Evolutionary conservation across 352 stramenopile genomes (phyloP).

Genomic region (Globisporangium spinosum): DNA sequence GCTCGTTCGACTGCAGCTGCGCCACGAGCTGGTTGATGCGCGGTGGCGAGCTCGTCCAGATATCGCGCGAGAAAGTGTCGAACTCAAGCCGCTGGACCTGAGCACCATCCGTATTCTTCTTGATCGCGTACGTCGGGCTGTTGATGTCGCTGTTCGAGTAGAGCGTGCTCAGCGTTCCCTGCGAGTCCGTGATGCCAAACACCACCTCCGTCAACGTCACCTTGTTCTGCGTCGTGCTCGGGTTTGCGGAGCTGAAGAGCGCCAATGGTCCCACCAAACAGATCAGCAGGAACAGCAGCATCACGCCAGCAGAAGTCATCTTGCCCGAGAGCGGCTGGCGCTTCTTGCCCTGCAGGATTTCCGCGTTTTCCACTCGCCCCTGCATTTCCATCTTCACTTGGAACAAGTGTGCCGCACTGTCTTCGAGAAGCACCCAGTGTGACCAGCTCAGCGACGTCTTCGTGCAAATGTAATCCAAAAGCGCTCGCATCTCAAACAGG

Average conservation of each 20-base stretch:
- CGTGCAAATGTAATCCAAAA: constrained; percentile 86
- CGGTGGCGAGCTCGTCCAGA: constrained; percentile 71
- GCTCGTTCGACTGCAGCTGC: constrained; percentile 64
- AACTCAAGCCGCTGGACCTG: constrained; percentile 78
- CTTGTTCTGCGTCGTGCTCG: constrained; percentile 68
- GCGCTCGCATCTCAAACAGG: constrained; percentile 84
- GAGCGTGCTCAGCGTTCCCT: constrained; percentile 70
- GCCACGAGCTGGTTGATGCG: constrained; percentile 64
- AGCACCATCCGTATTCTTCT: constrained; percentile 66
- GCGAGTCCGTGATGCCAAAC: constrained; percentile 71
- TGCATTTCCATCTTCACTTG: constrained; percentile 80
- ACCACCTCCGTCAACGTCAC: constrained; percentile 57
- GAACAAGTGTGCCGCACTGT: constrained; percentile 77
- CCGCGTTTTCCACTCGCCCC: constrained; percentile 51
- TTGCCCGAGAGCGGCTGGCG: constrained; percentile 68
- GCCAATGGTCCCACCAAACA: constrained; percentile 75
- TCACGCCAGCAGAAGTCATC: constrained; percentile 66
- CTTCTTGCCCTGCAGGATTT: constrained; percentile 76
- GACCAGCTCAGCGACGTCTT: constrained; percentile 78
- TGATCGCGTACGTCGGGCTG: constrained; percentile 59
- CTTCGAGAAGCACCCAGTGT: constrained; percentile 83
- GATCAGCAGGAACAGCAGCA: constrained; percentile 73
- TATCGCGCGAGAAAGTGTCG: constrained; percentile 67
- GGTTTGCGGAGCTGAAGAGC: constrained; percentile 86
- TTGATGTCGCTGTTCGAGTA: constrained; percentile 78